Base-by-base conservation (phyloP, 495 filamentous ascomycete genomes). In the Penicillium salamii region DNA sequence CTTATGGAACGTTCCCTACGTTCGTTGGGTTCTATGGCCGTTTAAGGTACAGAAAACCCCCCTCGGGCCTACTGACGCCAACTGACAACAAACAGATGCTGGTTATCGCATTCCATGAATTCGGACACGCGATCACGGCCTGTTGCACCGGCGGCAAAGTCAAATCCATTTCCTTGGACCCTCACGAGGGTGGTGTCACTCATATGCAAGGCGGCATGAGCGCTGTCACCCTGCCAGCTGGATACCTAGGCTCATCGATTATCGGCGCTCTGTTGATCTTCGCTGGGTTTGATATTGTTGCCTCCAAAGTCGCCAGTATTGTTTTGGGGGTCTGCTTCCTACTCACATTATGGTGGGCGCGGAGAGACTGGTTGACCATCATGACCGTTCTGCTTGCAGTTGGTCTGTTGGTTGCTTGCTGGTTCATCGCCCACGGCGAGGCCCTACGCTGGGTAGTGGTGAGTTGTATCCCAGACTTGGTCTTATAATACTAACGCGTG, bases 81-180 rank as follows among this genome's bases (percentile, higher is more conserved):
- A 35, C 45, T 49, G 37, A 37, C 12, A 32, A 23, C 19, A n/a
- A 24, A 35, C 50, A 84, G 84, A 91, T 91, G 87, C 78, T 91
- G 28, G 86, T 90, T 9, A 91, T 91, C 42, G 87, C 87, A 24
- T 91, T 90, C 68, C 87, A 91, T 72, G 87, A 91, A 63, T 91
- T 90, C 65, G 79, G 83, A 24, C 87, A 91, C 70, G 87, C 87
- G 36, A 82, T 86, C 53, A 82, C 83, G 5, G 83, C 86, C 33
- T 77, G 81, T 53, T 81, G 84, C 38, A 91, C 87, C 0, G 87
- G 87, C 35, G 87, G 87, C 5, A 71, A 70, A 37, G 87, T 91
- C 23, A 79, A 88, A 47, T 84, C 81, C n/a, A 91, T 86, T 44
- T 82, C 79, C 1, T 70, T 83, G 14, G 84, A 88, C 63, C 85